phyloP scores from a whole-genome alignment of 2,329 filamentous ascomycete genomes.

The Penicillium frequentans region DNA sequence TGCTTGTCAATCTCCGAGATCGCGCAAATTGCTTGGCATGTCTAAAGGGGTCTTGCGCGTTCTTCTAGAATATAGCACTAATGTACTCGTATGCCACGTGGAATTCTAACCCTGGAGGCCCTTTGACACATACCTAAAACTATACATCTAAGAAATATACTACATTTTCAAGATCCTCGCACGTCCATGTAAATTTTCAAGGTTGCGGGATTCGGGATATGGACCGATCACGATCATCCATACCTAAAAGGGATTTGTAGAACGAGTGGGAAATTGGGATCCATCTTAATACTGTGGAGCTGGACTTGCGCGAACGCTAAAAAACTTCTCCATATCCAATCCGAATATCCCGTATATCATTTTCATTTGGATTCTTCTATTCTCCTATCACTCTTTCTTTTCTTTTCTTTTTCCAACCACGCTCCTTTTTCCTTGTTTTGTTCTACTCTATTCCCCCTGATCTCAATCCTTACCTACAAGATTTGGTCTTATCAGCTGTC shows the following conservation, averaged over 20 bases:
- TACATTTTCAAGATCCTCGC: not conserved
- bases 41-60: not conserved
- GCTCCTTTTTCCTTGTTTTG: not conserved
- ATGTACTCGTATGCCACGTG: not conserved
- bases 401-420: not conserved
- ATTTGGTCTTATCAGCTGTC: conserved; percentile 12
- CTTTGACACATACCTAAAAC: not conserved
- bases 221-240: conserved; percentile 1
- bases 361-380: not conserved
- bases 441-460: not conserved
- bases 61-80: not conserved
- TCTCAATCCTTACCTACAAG: not conserved
- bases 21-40: not conserved
- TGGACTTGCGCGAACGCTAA: conserved; percentile 18
- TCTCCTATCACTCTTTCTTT: not conserved
- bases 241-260: conserved; percentile 5
- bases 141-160: not conserved
- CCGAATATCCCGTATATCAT: not conserved
- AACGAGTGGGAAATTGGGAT: conserved; percentile 24
- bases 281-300: conserved; percentile 14
- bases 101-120: not conserved
- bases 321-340: conserved; percentile 1
- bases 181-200: not conserved
- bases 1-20: conserved; percentile 2
- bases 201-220: not conserved